Evolutionary conservation across 2,329 filamentous ascomycete species (phyloP).

Genomic region (Xylaria sp.): DNA sequence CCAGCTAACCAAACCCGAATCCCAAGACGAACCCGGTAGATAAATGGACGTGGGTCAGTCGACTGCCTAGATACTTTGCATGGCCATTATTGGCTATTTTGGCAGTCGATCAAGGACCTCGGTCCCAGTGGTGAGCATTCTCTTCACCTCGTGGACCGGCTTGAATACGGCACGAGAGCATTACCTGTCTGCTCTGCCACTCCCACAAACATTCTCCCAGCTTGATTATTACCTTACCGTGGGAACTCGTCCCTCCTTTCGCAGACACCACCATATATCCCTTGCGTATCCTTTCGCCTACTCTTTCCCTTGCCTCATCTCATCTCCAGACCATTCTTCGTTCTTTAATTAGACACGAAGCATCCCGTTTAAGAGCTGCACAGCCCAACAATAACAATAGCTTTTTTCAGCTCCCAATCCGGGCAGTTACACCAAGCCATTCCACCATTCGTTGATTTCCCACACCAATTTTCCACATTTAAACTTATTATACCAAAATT

Average conservation of each 20-base stretch:
- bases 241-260: not conserved
- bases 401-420: too few relatives aligned
- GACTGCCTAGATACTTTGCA: not conserved
- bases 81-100: not conserved
- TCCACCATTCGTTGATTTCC: conserved; percentile 6
- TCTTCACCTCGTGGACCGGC: not conserved
- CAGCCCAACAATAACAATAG: not conserved
- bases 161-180: not conserved
- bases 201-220: not conserved
- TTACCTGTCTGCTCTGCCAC: conserved; percentile 7
- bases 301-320: conserved; percentile 7
- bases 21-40: not conserved
- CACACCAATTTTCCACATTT: not conserved
- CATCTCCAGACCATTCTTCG: not conserved
- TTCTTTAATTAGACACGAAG: not conserved
- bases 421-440: not conserved
- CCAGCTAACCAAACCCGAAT: not conserved
- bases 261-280: not conserved
- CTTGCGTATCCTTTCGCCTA: conserved; percentile 5
- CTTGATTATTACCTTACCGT: not conserved
- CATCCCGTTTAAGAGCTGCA: not conserved
- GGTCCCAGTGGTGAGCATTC: not conserved
- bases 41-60: not conserved
- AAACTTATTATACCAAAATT: not conserved
- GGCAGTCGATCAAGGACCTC: not conserved